Base-by-base conservation (phyloP, 352 stramenopile species). In the Pythium brassicae region DNA sequence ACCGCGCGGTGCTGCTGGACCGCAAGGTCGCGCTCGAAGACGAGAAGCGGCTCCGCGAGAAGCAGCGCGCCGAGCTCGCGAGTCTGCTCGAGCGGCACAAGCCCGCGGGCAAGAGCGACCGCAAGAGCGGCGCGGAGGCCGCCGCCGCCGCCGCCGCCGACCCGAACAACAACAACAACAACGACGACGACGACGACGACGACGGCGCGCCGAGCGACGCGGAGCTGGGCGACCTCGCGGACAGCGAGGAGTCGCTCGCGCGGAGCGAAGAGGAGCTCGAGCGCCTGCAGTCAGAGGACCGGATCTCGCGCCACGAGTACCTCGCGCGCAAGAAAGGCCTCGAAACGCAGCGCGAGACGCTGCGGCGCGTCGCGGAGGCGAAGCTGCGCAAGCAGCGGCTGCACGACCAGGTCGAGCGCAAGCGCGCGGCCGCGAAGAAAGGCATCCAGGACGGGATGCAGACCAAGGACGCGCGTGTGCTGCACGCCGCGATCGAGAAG, bases 231-330 rank as follows among this genome's bases (percentile, higher is more conserved):
- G 80, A 92, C 15, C 44, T 89, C 17, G 66, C 67, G 3, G 58
- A 78, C 27, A 81, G 58, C 20, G 83, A 92, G 50, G 78, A 92
- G 26, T 75, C 71, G 14, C 49, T 90, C 17, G 58, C 61, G 11
- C 80, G 86, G 57, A 83, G 87, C 50, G 85, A 92, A 60, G 78
- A 92, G 39, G 80, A 90, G 22, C 58, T 95, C 0, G 84, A 93
- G 51, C 74, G 62, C 10, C 60, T 92, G 5, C 73, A 87, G 57
- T 32, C 61, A 8, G 65, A 91, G 35, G 74, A 78, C 5, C 74
- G 74, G 14, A 87, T 95, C 40, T 92, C 83, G 1, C 78, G 85
- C 0, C 85, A 95, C 52, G 83, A 92, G 43, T 95, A 95, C 52
- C 54, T 95, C 3, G 68, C 78, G 2, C 72, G 82, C 15, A 86